phyloP scores from a whole-genome alignment of 169 alveolate species.

The Plasmodium gonderi region DNA sequence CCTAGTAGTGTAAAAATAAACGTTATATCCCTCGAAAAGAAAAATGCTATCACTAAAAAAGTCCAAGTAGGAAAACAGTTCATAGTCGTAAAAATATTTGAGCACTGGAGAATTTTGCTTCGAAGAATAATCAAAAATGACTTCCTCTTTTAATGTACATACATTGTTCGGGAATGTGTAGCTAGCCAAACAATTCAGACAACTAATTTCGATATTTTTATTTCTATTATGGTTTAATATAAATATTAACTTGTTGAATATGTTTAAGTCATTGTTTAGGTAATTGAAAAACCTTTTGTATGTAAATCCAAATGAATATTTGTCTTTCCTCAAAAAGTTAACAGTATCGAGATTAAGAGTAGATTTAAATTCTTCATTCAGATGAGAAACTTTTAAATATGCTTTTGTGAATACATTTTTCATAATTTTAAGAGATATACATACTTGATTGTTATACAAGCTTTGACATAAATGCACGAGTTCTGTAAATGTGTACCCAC shows the following conservation, averaged over 20 bases:
- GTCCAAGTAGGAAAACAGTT: slow-evolving; percentile 15
- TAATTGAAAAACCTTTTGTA: slow-evolving; percentile 37
- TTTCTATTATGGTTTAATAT: slow-evolving; percentile 7
- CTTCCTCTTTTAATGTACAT: background rate
- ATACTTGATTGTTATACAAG: slow-evolving; percentile 80
- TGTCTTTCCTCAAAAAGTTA: background rate
- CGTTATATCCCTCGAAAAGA: slow-evolving; percentile 41
- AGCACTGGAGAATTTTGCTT: background rate
- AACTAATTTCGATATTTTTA: slow-evolving; percentile 31
- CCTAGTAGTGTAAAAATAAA: slow-evolving; percentile 15
- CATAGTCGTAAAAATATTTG: slow-evolving; percentile 19
- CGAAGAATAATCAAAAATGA: slow-evolving; percentile 8
- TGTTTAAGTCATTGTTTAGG: slow-evolving; percentile 51
- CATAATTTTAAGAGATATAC: slow-evolving; percentile 75
- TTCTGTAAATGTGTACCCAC: slow-evolving; percentile 86
- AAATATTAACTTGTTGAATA: slow-evolving; percentile 14
- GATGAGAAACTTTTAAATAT: background rate
- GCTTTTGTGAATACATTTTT: slow-evolving; percentile 21
- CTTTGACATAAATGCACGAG: slow-evolving; percentile 81
- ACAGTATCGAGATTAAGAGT: background rate
- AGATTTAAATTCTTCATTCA: background rate
- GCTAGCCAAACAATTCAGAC: slow-evolving; percentile 66
- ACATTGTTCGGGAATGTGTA: slow-evolving; percentile 49
- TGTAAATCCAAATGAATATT: slow-evolving; percentile 48
- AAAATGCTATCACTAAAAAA: slow-evolving; percentile 24